These are phyloP conservation scores for Botryotinia convoluta DNA, from an alignment of 2,329 filamentous ascomycete species.

Conservation along the genomic window DNA sequence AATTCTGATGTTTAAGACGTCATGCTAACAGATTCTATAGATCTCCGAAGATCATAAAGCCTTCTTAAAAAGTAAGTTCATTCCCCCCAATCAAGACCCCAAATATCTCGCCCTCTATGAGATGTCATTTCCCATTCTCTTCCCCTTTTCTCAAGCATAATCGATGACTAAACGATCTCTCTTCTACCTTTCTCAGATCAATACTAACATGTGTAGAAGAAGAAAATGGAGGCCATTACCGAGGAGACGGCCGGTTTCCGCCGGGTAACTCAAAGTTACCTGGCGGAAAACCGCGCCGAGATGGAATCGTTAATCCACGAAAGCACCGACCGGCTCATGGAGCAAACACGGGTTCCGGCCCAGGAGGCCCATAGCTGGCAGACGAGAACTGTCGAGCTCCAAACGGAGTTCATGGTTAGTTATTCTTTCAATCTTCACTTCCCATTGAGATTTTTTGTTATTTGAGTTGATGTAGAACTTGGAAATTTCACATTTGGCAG, in stretches of 20 bases:
- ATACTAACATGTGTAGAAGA: not conserved
- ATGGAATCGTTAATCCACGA: not conserved
- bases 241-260: not conserved
- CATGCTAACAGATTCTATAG: not conserved
- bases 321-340: not conserved
- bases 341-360: not conserved
- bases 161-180: too few species aligned
- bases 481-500: not conserved
- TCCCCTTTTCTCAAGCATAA: not conserved
- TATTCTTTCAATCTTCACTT: not conserved
- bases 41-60: not conserved
- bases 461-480: not conserved
- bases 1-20: not conserved
- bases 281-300: not conserved
- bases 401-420: constrained; percentile 3
- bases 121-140: too few species aligned
- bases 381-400: not conserved
- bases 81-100: too few species aligned
- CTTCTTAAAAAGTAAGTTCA: not conserved
- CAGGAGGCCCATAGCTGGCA: not conserved
- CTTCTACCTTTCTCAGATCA: too few species aligned
- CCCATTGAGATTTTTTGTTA: too few species aligned
- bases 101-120: not conserved
- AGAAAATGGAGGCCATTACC: not conserved
- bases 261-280: not conserved